These are phyloP conservation scores for Sclerospora graminicola DNA, from an alignment of 352 stramenopile genomes.

Conservation along the genomic window DNA sequence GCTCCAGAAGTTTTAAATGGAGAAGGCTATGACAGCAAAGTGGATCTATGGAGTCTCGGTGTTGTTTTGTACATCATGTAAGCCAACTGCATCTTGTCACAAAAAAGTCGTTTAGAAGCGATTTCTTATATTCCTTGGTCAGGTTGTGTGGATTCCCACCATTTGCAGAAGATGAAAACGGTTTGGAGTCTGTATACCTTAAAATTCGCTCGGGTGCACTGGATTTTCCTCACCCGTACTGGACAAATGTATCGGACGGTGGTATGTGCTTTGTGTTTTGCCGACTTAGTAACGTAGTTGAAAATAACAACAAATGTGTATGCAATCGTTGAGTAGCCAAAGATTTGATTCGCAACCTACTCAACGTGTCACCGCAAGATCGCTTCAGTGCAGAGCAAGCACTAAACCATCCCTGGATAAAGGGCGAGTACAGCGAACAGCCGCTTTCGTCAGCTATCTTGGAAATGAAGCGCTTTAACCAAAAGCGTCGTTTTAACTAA, in stretches of 20 bases:
- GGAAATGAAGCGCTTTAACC: slow-evolving; percentile 87
- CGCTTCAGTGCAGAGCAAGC: slow-evolving; percentile 59
- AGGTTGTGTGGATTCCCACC: slow-evolving; percentile 77
- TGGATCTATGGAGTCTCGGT: slow-evolving; percentile 79
- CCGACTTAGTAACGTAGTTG: background rate
- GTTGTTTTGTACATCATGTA: slow-evolving; percentile 86
- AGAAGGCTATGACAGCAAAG: slow-evolving; percentile 82
- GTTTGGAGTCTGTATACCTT: slow-evolving; percentile 72
- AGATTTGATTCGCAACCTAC: slow-evolving; percentile 67
- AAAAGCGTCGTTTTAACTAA: slow-evolving; percentile 82
- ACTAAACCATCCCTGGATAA: slow-evolving; percentile 81
- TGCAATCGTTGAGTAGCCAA: slow-evolving; percentile 31
- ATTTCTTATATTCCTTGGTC: background rate
- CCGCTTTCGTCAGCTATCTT: slow-evolving; percentile 72
- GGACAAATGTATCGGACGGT: slow-evolving; percentile 78
- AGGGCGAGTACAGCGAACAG: slow-evolving; percentile 69
- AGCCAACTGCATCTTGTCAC: slow-evolving; percentile 2
- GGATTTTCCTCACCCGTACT: slow-evolving; percentile 78
- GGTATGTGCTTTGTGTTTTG: slow-evolving; percentile 17
- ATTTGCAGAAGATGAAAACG: slow-evolving; percentile 75
- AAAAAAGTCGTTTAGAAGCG: background rate
- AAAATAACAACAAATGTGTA: slow-evolving; percentile 3
- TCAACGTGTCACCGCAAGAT: slow-evolving; percentile 66
- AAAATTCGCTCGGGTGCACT: slow-evolving; percentile 76
- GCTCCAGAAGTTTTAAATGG: slow-evolving; percentile 77